Base-by-base conservation (phyloP, 331 rosid genomes). In the Stylosanthes scabra region DNA sequence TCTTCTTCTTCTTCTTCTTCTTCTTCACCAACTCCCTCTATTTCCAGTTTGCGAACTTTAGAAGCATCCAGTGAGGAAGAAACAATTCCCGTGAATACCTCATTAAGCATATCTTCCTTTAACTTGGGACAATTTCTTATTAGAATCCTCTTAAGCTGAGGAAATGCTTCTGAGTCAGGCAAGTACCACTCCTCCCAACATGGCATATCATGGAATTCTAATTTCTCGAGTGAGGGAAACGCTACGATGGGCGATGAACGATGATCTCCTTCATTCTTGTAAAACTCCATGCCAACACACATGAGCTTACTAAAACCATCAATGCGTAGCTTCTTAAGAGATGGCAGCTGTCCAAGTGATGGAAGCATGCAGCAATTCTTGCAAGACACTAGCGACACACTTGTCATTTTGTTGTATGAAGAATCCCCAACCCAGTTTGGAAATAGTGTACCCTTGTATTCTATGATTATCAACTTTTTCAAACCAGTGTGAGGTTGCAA, bases 171-270 rank as follows among this genome's bases (percentile, higher is more conserved):
- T 0, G 8, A n/a, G n/a, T 9, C 52, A 9, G 5, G 7, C 1
- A 15, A n/a, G 25, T 9, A 3, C 16, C 60, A 54, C 79, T 44
- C 72, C 70, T 76, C 65, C 79, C 82, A 81, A 13, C 65, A 15
- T 6, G 72, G 10, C 81, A 81, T 70, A 8, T 51, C 9, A 27
- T 13, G 5, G 41, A 81, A 76, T 45, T n/a, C 20, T 31, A 81
- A 12, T 28, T 16, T 9, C 52, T 70, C 56, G 1, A 71, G 44
- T 11, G 72, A 59, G 2, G 46, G 67, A 37, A 81, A 81, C 12
- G 60, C 70, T 25, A 6, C 8, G 15, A 8, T 11, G 9, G 5
- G 20, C 28, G 8, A 60, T 59, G 46, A 74, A 45, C 41, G 14
- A 57, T 57, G 39, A 57, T 9, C 37, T 4, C 37, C 52, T 6